Evolutionary conservation across 2,329 filamentous ascomycete genomes (phyloP).

Genomic region (Nothomitra cinnamomea): DNA sequence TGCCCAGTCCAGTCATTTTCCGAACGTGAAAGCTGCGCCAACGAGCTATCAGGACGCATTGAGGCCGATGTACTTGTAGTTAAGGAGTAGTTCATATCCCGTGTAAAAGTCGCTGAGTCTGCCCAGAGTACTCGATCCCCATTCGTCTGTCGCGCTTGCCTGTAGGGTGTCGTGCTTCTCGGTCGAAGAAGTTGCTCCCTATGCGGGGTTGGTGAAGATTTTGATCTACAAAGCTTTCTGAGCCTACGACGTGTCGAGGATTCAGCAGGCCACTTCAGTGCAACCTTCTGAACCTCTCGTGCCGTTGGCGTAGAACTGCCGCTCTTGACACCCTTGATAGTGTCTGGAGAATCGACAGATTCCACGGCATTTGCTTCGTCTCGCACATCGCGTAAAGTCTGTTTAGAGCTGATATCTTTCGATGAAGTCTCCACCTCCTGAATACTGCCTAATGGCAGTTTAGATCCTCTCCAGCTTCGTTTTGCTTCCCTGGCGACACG

Average conservation of each 20-base stretch:
- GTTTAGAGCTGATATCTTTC: neutral
- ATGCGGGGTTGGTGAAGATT: slow-evolving; percentile 44
- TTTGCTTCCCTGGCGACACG: slow-evolving; percentile 44
- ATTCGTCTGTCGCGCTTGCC: slow-evolving; percentile 20
- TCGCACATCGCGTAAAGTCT: slow-evolving; percentile 5
- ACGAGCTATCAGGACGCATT: slow-evolving; percentile 29
- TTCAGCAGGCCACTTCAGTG: slow-evolving; percentile 37
- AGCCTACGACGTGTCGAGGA: slow-evolving; percentile 40
- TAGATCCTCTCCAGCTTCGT: slow-evolving; percentile 38
- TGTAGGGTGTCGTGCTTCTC: slow-evolving; percentile 39
- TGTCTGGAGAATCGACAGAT: slow-evolving; percentile 24
- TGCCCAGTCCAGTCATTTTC: neutral
- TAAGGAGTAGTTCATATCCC: slow-evolving; percentile 33
- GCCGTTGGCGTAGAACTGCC: slow-evolving; percentile 31
- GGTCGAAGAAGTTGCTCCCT: slow-evolving; percentile 44
- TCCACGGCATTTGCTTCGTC: slow-evolving; percentile 5
- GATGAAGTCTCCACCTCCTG: neutral
- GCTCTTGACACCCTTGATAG: slow-evolving; percentile 24
- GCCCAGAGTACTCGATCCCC: slow-evolving; percentile 12
- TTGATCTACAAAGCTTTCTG: slow-evolving; percentile 41
- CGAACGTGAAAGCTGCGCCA: slow-evolving; percentile 3
- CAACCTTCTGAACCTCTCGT: slow-evolving; percentile 19
- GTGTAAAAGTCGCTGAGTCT: slow-evolving; percentile 15
- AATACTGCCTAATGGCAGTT: slow-evolving; percentile 11
- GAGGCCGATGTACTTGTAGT: slow-evolving; percentile 32